Evolutionary conservation across 257 asterid genomes (phyloP), one percentile per base, ranked within the genome.

Genomic region (Linderniella brevidens): DNA sequence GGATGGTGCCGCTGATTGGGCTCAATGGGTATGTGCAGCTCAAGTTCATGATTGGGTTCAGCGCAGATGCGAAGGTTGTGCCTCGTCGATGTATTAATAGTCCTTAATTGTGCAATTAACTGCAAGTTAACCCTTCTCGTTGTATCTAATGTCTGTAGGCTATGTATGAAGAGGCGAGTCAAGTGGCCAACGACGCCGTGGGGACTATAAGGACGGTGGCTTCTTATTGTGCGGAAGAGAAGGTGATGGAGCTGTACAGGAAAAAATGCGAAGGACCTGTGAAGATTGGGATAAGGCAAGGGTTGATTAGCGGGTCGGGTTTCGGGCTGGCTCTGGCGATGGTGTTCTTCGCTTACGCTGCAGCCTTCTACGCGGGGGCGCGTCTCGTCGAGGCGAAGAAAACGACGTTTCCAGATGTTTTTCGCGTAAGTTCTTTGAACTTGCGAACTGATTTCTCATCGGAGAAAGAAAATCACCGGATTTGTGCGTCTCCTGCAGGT

Each of bases 361-460:
- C 92, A 10, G 76, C 92, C 64, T 87, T 87, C 61, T 87, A 87
- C 17, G 95, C 93, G 0, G 95, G 95, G 56, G 97, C 95, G 39
- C 71, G 76, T 0, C 92, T 87, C 17, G 78, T 87, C 37, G 56
- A 67, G 63, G 84, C 53, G 55, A 85, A 92, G 17, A 72, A 75
- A 55, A 74, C 67, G 49, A 73, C 95, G 32, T 82, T 77, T 40
- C 9, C 68, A 0, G 86, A 77, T 63, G 95, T 87, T 37, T 87
- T 87, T 48, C 86, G 93, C 0, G 97, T 82, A 68, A 70, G 93
- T 48, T 18, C 11, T 16, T 11, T 8, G 32, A 2, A 25, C 4
- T 25, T 25, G 6, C 32, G 32, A 25, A 25, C 32, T 25, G 6
- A 25, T 25, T 25, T 25, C 6, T 25, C 6, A 2, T 25, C 32